Conservation (phyloP, 306 rosid genomes). For the Lagenaria siceraria region DNA sequence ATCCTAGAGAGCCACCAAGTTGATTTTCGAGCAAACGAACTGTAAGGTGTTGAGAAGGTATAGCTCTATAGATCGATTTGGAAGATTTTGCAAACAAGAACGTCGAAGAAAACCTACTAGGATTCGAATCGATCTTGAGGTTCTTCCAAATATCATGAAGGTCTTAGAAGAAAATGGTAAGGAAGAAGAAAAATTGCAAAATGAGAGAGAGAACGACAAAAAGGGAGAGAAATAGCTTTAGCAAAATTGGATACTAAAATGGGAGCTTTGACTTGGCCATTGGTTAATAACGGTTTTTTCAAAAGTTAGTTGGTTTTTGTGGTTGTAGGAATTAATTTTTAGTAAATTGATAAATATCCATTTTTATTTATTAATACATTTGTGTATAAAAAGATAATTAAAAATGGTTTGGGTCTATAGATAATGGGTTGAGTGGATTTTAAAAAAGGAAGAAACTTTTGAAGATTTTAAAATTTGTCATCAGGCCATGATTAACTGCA, state of each 20-base stretch:
- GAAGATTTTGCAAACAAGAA: conserved; percentile 15
- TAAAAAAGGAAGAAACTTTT: too few relatives aligned
- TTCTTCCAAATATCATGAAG: not conserved
- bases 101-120: conserved; percentile 43
- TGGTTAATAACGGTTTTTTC: conserved; percentile 17
- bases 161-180: not conserved
- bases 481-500: too few relatives aligned
- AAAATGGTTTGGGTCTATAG: too few relatives aligned
- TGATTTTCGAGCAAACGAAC: conserved; percentile 19
- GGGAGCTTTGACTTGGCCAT: conserved; percentile 22
- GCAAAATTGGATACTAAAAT: not conserved
- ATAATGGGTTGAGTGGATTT: too few relatives aligned
- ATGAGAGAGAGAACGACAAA: not conserved
- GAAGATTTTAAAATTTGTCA: too few relatives aligned
- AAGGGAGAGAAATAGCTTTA: not conserved
- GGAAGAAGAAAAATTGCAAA: not conserved
- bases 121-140: not conserved
- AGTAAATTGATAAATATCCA: not conserved
- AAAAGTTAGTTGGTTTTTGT: conserved; percentile 15
- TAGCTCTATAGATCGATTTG: not conserved
- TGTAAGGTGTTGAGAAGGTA: conserved; percentile 8
- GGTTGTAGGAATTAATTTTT: not conserved
- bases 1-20: conserved; percentile 18
- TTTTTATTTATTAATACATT: not conserved
- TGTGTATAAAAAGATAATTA: not conserved